Conservation (phyloP, 2,329 filamentous ascomycete species). For the Calonectria multiphialidica region DNA sequence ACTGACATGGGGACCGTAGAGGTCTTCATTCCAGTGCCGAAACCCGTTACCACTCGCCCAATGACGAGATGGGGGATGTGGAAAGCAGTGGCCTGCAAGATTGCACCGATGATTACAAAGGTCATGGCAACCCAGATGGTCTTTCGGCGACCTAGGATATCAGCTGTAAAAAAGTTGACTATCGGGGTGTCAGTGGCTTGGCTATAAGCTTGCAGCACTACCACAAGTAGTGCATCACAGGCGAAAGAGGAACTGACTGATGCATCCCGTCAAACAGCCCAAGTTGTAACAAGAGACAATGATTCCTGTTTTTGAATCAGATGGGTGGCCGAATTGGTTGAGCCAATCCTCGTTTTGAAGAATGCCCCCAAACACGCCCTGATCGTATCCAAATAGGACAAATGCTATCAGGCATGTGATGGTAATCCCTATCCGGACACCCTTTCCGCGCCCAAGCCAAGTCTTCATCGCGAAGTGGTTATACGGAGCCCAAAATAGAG, state of each 20-base stretch:
- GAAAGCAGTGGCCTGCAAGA: slow-evolving; percentile 64
- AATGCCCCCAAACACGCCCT: slow-evolving; percentile 62
- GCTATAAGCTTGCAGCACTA: too few species aligned
- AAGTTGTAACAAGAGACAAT: slow-evolving; percentile 52
- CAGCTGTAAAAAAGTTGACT: slow-evolving; percentile 63
- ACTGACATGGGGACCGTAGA: slow-evolving; percentile 52
- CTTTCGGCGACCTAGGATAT: slow-evolving; percentile 60
- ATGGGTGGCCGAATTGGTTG: slow-evolving; percentile 41
- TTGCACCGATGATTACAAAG: slow-evolving; percentile 70
- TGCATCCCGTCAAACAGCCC: slow-evolving; percentile 57
- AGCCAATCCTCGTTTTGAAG: slow-evolving; percentile 59
- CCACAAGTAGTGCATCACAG: too few species aligned
- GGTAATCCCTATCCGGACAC: slow-evolving; percentile 37
- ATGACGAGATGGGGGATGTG: slow-evolving; percentile 62
- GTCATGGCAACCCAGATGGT: slow-evolving; percentile 67
- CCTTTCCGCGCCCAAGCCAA: slow-evolving; percentile 40
- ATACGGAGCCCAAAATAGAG: neutral
- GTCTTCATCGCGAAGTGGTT: slow-evolving; percentile 29
- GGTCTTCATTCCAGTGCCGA: slow-evolving; percentile 58
- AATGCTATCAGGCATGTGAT: slow-evolving; percentile 41
- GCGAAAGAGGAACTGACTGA: slow-evolving; percentile 58
- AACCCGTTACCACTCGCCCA: slow-evolving; percentile 61
- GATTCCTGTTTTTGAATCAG: slow-evolving; percentile 43
- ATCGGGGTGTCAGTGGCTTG: neutral
- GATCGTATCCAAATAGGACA: slow-evolving; percentile 58